phyloP scores from a whole-genome alignment of 2,329 filamentous ascomycete species.

The Penicillium sp. region DNA sequence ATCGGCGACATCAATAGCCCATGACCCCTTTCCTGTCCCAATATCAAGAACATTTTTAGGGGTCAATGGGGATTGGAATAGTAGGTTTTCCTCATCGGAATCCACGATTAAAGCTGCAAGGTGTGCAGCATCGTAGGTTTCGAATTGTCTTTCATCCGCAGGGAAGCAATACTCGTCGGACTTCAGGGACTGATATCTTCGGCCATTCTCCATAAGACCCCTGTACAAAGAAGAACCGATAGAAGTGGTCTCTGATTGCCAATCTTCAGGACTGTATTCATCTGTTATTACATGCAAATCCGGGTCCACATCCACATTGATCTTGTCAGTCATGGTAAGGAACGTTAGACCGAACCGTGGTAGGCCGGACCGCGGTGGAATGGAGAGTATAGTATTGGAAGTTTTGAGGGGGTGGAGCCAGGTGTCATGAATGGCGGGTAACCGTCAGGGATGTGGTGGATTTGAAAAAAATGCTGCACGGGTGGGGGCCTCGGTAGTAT shows the following conservation, averaged over 20 bases:
- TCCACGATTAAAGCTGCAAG: not conserved
- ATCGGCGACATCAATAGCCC: slow-evolving; percentile 2
- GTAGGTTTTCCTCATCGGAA: not conserved
- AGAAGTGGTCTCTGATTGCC: slow-evolving; percentile 24
- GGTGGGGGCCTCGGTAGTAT: not conserved
- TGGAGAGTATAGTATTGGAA: not conserved
- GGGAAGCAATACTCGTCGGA: slow-evolving; percentile 22
- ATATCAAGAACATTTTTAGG: not conserved
- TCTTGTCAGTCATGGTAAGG: not conserved
- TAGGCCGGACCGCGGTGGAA: not conserved
- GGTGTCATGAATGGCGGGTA: not conserved
- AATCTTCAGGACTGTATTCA: slow-evolving; percentile 3
- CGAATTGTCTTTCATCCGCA: slow-evolving; percentile 17
- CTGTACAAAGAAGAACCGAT: slow-evolving; percentile 23
- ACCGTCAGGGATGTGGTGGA: not conserved
- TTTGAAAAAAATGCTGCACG: not conserved
- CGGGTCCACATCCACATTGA: not conserved
- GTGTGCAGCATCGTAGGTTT: slow-evolving; percentile 22
- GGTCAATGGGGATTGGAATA: not conserved
- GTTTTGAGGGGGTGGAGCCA: not conserved
- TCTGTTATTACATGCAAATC: not conserved
- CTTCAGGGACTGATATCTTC: slow-evolving; percentile 24
- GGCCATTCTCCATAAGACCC: slow-evolving; percentile 26
- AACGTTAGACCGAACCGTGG: not conserved
- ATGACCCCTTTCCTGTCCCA: not conserved